These are phyloP conservation scores for Ramaria sp. DNA, from an alignment of 768 basidiomycete genomes.

Conservation along the genomic window DNA sequence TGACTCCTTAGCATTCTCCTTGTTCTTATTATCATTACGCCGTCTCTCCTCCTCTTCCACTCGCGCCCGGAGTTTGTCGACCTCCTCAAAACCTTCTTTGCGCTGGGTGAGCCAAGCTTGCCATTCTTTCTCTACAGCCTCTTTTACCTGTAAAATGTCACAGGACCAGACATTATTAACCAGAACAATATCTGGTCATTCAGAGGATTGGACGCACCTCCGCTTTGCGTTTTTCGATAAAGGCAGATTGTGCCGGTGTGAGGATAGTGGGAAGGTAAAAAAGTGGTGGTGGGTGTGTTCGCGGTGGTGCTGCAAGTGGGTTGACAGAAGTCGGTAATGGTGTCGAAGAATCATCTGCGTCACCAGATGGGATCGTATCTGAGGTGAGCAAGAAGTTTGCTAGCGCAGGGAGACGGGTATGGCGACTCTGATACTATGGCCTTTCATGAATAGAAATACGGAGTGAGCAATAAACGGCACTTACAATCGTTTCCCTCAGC, in stretches of 20 bases:
- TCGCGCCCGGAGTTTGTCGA: conserved; percentile 46
- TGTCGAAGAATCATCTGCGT: conserved; percentile 8
- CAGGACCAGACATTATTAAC: conserved; percentile 4
- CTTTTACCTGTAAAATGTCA: conserved; percentile 33
- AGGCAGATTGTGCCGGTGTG: conserved; percentile 57
- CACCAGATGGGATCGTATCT: conserved; percentile 42
- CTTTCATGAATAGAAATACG: conserved; percentile 3
- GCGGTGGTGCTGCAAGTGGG: conserved; percentile 37
- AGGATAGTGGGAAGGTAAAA: conserved; percentile 69
- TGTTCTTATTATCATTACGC: conserved; percentile 22
- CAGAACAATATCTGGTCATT: too few species aligned
- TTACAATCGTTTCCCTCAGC: conserved; percentile 69
- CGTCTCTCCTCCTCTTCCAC: conserved; percentile 57
- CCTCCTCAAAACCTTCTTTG: conserved; percentile 44
- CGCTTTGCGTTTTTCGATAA: conserved; percentile 47
- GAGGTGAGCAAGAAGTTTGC: conserved; percentile 70
- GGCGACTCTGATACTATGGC: conserved; percentile 61
- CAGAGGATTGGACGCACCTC: conserved; percentile 33
- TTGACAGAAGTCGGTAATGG: conserved; percentile 20
- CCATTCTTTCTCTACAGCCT: conserved; percentile 64
- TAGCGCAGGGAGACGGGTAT: conserved; percentile 57
- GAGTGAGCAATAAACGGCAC: conserved; percentile 19
- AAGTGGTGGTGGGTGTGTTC: conserved; percentile 64
- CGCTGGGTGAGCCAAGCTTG: conserved; percentile 51
- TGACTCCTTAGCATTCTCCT: conserved; percentile 9